phyloP scores from a whole-genome alignment of 2,329 filamentous ascomycete genomes.

The Cladosporium austrohemisphaericum region DNA sequence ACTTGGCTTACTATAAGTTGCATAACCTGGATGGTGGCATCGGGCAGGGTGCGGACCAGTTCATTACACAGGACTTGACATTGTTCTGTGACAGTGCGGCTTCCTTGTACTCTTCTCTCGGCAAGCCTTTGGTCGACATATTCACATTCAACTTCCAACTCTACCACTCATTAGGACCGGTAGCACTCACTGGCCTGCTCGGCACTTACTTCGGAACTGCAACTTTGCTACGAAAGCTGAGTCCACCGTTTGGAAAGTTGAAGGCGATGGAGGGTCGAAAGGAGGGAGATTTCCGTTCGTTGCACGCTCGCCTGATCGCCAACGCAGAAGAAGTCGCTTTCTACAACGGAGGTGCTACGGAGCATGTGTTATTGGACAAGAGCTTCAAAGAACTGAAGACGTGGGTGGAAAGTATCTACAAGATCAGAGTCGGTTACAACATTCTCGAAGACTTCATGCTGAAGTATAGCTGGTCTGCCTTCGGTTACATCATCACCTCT shows the following conservation, averaged over 20 bases:
- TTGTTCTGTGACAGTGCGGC: conserved; percentile 91
- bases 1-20: conserved; percentile 94
- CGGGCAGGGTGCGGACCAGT: conserved; percentile 89
- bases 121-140: conserved; percentile 96
- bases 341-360: conserved; percentile 92
- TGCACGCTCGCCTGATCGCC: conserved; percentile 88
- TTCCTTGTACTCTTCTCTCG: conserved; percentile 88
- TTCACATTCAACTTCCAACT: conserved; percentile 98
- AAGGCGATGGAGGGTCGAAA: conserved; percentile 94
- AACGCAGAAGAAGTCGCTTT: conserved; percentile 98
- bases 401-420: conserved; percentile 99
- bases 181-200: conserved; percentile 79
- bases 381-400: conserved; percentile 89
- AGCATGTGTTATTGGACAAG: conserved; percentile 85
- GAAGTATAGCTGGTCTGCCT: conserved; percentile 98
- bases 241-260: conserved; percentile 92
- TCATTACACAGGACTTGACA: conserved; percentile 94
- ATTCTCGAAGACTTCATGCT: conserved; percentile 97
- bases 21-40: conserved; percentile 89
- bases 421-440: conserved; percentile 95
- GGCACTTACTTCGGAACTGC: conserved; percentile 95
- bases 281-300: conserved; percentile 88
- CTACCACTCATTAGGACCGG: conserved; percentile 81
- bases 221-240: conserved; percentile 79
- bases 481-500: conserved; percentile 90